A percentile compares a stretch with the other conserved stretches of the same genome.
Conservation (phyloP, 345 rosid genomes). For the Firmiana major region DNA sequence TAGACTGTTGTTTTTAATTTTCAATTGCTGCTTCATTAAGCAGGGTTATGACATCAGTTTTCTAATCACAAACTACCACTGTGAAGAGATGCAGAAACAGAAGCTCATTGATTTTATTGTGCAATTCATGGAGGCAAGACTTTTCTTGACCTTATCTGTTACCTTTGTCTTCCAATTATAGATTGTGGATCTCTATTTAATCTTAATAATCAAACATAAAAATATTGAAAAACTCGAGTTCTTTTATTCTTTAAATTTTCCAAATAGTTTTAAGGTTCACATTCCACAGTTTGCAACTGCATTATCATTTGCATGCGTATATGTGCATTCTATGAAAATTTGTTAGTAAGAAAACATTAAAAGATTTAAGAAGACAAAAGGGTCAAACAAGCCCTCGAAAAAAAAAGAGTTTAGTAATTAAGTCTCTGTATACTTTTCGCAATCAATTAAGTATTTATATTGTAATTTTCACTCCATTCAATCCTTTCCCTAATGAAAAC, state of each 20-base stretch:
- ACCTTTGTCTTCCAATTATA: neutral
- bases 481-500: too few relatives aligned
- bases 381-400: too few relatives aligned
- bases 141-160: conserved; percentile 17
- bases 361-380: too few relatives aligned
- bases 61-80: conserved; percentile 92
- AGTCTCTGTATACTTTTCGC: too few relatives aligned
- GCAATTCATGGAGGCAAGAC: conserved; percentile 97
- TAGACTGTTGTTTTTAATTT: neutral
- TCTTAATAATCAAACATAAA: neutral
- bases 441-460: too few relatives aligned
- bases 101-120: conserved; percentile 93
- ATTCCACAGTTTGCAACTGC: neutral
- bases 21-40: conserved; percentile 16
- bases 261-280: neutral
- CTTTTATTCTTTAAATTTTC: neutral
- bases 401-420: too few relatives aligned
- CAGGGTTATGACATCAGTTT: conserved; percentile 99
- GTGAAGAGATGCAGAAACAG: conserved; percentile 97
- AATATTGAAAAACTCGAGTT: neutral
- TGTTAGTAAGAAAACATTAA: neutral
- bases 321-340: neutral
- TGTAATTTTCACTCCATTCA: too few relatives aligned
- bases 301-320: neutral
- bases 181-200: neutral